phyloP scores from a whole-genome alignment of 1,139 yeast species.

The Pichia sp. region DNA sequence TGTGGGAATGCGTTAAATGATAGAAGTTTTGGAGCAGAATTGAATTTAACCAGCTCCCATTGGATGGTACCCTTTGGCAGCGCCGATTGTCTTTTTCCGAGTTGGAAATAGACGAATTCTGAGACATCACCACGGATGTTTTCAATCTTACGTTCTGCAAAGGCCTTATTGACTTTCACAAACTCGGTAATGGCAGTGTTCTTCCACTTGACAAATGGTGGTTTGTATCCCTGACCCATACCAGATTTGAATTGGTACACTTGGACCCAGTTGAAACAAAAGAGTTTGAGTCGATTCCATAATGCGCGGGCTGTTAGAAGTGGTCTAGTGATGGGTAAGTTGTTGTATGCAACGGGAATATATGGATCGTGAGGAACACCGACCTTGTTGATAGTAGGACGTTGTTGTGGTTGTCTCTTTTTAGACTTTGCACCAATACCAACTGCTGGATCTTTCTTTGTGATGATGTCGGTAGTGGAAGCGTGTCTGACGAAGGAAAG shows the following conservation, averaged over 20 bases:
- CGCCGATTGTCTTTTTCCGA: constrained; percentile 40
- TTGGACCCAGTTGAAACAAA: constrained; percentile 58
- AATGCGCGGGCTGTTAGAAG: constrained; percentile 31
- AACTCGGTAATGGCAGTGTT: constrained; percentile 63
- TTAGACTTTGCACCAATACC: constrained; percentile 13
- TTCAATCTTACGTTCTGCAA: constrained; percentile 44
- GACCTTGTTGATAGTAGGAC: constrained; percentile 28
- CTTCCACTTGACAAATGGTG: constrained; percentile 64
- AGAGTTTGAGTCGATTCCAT: constrained; percentile 43
- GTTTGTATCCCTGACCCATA: constrained; percentile 46
- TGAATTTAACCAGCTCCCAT: constrained; percentile 74
- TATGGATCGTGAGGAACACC: constrained; percentile 42
- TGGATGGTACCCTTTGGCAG: constrained; percentile 58
- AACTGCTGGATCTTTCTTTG: constrained; percentile 10
- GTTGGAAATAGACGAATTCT: constrained; percentile 57
- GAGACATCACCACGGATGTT: constrained; percentile 40
- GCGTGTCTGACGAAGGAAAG: constrained; percentile 7
- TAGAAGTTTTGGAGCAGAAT: constrained; percentile 63
- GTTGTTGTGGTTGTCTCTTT: constrained; percentile 16
- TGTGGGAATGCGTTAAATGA: constrained; percentile 57
- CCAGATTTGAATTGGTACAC: constrained; percentile 58
- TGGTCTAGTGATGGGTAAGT: constrained; percentile 38
- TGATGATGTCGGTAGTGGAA: constrained; percentile 10
- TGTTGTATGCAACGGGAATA: constrained; percentile 41
- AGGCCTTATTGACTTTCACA: constrained; percentile 60